Conservation (phyloP, 257 asterid species). For the Solanum neorickii region DNA sequence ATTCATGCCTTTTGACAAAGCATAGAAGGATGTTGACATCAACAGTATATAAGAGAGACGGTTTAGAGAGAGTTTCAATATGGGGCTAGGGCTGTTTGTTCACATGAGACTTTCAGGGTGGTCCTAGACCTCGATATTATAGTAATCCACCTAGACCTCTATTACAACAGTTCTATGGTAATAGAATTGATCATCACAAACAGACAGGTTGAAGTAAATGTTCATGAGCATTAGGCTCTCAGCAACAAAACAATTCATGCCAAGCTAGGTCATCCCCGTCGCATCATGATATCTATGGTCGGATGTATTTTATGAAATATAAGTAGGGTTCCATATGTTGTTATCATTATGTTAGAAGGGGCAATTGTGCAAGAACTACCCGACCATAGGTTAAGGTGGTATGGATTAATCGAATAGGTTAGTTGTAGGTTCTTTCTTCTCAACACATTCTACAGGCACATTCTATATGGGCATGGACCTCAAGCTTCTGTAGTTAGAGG, state of each 20-base stretch:
- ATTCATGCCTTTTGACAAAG: too few species aligned
- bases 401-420: not conserved
- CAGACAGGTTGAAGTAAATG: not conserved
- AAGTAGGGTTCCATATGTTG: not conserved
- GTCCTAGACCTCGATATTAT: too few species aligned
- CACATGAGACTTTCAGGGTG: too few species aligned
- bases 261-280: not conserved
- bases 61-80: too few species aligned
- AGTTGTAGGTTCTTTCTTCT: not conserved
- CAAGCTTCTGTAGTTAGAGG: not conserved
- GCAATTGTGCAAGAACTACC: not conserved
- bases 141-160: too few species aligned
- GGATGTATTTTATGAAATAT: not conserved
- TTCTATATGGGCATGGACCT: not conserved
- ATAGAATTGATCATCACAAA: too few species aligned
- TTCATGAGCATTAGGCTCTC: not conserved
- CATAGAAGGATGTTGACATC: too few species aligned
- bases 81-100: too few species aligned
- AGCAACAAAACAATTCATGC: not conserved
- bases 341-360: not conserved
- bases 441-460: not conserved
- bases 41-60: too few species aligned
- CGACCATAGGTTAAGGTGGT: not conserved
- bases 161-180: too few species aligned
- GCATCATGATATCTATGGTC: accelerated